Percentiles rank a stretch among this genome's conserved stretches.
phyloP scores from a whole-genome alignment of 2,329 filamentous ascomycete genomes.

The Penicillium sp. region DNA sequence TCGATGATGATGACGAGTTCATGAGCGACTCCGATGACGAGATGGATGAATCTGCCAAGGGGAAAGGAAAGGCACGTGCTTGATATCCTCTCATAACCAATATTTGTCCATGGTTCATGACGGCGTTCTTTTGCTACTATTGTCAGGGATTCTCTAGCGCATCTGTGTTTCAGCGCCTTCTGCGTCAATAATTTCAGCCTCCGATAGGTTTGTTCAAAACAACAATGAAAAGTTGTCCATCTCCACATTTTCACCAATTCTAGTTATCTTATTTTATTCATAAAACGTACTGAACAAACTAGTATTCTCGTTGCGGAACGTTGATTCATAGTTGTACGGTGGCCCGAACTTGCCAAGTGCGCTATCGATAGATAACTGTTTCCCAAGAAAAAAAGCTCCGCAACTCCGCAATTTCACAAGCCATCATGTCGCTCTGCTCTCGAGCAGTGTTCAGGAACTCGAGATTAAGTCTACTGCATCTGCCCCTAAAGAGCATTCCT shows the following conservation, averaged over 20 bases:
- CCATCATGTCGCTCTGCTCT: constrained; percentile 25
- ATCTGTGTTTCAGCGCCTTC: constrained; percentile 7
- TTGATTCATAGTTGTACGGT: constrained; percentile 12
- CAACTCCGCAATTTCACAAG: constrained; percentile 10
- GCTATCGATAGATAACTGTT: constrained; percentile 20
- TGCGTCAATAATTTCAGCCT: constrained; percentile 4
- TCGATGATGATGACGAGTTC: constrained; percentile 43
- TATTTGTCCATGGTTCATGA: constrained; percentile 13
- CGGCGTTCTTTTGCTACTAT: constrained; percentile 12
- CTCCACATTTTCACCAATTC: not conserved
- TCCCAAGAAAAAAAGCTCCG: constrained; percentile 18
- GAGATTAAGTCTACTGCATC: constrained; percentile 5
- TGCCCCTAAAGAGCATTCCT: not conserved
- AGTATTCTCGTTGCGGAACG: not conserved
- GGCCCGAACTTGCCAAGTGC: constrained; percentile 11
- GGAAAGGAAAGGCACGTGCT: constrained; percentile 30
- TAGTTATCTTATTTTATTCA: not conserved
- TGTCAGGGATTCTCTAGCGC: constrained; percentile 4
- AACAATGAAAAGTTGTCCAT: not conserved
- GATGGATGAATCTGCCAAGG: constrained; percentile 26
- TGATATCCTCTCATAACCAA: constrained; percentile 12
- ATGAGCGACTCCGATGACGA: constrained; percentile 37
- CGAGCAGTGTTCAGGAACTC: constrained; percentile 18
- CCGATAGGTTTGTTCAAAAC: not conserved
- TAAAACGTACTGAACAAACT: not conserved